Evolutionary conservation across 2,329 filamentous ascomycete species (phyloP), one percentile per base, ranked within the genome.

Genomic region (Ophiostoma populinum): DNA sequence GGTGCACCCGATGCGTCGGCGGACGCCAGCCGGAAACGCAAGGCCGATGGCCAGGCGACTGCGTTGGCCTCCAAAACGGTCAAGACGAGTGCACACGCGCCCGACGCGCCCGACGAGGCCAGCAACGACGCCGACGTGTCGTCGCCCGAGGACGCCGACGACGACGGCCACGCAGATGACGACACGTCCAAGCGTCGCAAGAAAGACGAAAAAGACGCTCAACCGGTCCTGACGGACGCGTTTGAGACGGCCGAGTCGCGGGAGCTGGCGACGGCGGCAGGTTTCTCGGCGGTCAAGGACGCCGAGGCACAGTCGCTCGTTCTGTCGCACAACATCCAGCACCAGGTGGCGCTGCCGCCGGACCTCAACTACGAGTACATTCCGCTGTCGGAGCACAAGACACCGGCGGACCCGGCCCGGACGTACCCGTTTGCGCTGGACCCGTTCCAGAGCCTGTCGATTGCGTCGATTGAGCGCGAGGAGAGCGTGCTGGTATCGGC

Each of bases 401-500:
- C 83, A n/a, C 85, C 87, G 9, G 79, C 76, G 38, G 74, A 80
- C 43, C 90, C 90, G 1, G 90, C 90, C 15, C 71, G 81, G 43
- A 73, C 65, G 22, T 98, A 80, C 65, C 70, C 75, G 8, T 98
- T 98, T 61, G 81, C 81, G 38, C 75, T 98, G 40, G 90, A 98
- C 63, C 90, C 90, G 34, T 98, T 98, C 66, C 90, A 98, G 59
- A 82, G 87, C 50, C 70, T 95, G 34, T 85, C 90, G 0, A 85
- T 98, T 41, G 77, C 83, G 7, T 94, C 87, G 1, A 98, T 98
- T 43, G 80, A 98, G 59, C 71, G 90, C 44, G 86, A 87, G 37
- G 90, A 98, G 63, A 95, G 86, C 61, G 83, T 98, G 0, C 61
- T 98, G 33, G 90, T 98, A 2, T 95, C 92, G 12, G 90, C 90